Base-by-base conservation (phyloP, 2,329 filamentous ascomycete species). In the Byssoonygena ceratinophila region DNA sequence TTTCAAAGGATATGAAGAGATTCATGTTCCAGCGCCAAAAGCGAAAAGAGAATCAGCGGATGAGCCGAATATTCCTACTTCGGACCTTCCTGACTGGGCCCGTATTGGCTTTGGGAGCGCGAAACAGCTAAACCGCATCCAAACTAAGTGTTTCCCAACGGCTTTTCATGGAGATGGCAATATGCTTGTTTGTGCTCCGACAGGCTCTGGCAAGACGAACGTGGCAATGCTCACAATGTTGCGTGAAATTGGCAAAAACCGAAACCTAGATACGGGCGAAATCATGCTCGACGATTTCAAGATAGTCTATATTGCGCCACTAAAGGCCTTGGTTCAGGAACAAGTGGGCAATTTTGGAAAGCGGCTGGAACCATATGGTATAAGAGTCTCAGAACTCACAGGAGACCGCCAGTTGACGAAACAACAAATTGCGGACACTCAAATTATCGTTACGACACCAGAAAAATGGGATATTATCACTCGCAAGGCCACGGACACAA, bases 401-500 rank as follows among this genome's bases (percentile, higher is more conserved):
- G 92, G 92, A 73, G 92, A 98, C 72, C 87, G 92, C 50, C 92
- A 97, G 71, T 84, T 98, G 65, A 98, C 91, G 18, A 98, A 98
- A 71, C 89, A 95, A 68, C 92, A 98, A 74, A 97, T 98, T 58
- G 82, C 91, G 1, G 92, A 98, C 63, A 98, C 92, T 0, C 91
- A 98, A 67, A 84, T 98, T 60, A 98, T 98, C 61, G 90, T 98
- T 54, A 98, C 92, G 0, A 98, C 92, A 0, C 92, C 92, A 18
- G 92, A 98, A 70, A 98, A 98, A 72, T 98, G 89, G 86, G 92
- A 98, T 70, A 91, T 98, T 60, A 96, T 98, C 61, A 98, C 94
- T 4, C 82, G 94, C 70, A 98, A 98, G 70, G 90, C 91, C 5
- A 96, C 91, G 1, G 94, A 98, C 66, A 81, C 92, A 51, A 94